Base-by-base conservation (phyloP, 257 asterid species). In the Rauvolfia tetraphylla region DNA sequence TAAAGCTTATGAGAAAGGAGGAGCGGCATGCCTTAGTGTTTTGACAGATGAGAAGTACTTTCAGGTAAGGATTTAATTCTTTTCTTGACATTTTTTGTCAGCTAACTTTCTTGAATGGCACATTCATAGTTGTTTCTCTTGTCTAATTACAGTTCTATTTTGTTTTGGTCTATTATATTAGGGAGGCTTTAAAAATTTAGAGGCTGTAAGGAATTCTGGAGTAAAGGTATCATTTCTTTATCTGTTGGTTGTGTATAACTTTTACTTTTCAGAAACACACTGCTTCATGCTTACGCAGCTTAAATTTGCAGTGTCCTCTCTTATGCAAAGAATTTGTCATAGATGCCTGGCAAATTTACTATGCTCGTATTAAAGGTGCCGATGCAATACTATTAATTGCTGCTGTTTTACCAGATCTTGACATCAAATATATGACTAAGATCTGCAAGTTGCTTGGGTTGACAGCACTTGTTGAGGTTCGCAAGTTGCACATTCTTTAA, bases 1-100 rank as follows among this genome's bases (percentile, higher is more conserved):
- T 75, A 93, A 91, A 85, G 93, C 98, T 76, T 91, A 93, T 86
- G 98, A 93, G 80, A 90, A 86, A 80, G 98, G 97, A 80, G 98
- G 98, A 77, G 97, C 97, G 56, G 93, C 98, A 33, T 93, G 98
- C 86, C 92, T 93, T 25, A 93, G 98, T 81, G 98, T 93, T 81
- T 79, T 93, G 74, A 93, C 98, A 20, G 98, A 91, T 78, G 82
- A 78, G 79, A 93, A 93, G 84, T 93, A 84, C 80, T 93, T 93
- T 78, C 94, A 91, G 91, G 98, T 91, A 81, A 76, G 80, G 27
- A 79, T 68, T 73, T 18, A 36, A 33, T 13, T n/a, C 15, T 41
- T 56, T 36, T 74, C 0, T 39, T 71, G 59, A 68, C 73, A 17
- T 34, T 58, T 68, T 73, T 17, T 49, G 71, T 68, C 58, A 25